Base-by-base conservation (phyloP, 2,329 filamentous ascomycete species). In the Ramichloridium luteum region DNA sequence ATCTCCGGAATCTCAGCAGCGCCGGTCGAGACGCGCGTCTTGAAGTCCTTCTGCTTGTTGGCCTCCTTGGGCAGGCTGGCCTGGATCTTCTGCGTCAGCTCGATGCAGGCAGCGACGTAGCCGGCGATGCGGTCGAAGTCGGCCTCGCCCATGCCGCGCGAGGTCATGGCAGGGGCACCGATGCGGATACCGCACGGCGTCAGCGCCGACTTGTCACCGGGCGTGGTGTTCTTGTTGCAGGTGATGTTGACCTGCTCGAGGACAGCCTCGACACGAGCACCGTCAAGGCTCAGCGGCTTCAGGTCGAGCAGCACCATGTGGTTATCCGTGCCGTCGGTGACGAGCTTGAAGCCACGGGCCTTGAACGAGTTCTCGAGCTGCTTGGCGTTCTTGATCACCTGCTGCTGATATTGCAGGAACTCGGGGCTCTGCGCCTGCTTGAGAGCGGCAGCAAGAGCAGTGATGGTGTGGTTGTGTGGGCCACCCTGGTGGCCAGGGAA, bases 21-120 rank as follows among this genome's bases (percentile, higher is more conserved):
- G 43, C 84, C 86, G 46, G 70, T 65, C 36, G 80, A 74, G 40
- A 93, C 83, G 73, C 84, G 88, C 57, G 75, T 77, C 72, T 88
- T 92, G 80, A 98, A 96, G 70, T 98, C 90, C 77, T 96, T 96
- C 61, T 93, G 82, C 77, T 92, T 94, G 77, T 96, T 98, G 54
- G 83, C 84, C 62, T 90, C 81, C 76, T 94, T 94, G 59, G 90
- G 88, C 14, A 96, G 74, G 43, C 70, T 66, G 37, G 57, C 68
- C 69, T 96, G 90, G 50, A 93, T 70, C 55, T 86, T 77, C 72
- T 85, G 84, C 72, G 79, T 82, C 55, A 96, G 72, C 67, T 82
- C 82, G 70, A 96, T 81, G 59, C 76, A 72, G 54, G 77, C 70
- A 59, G 93, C 83, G 49, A 96, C 93, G 70, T 93, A 96, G 47